Percentiles rank a stretch among this genome's conserved stretches.
These are phyloP conservation scores for Fusarium globosum DNA, from an alignment of 2,329 filamentous ascomycete species.

Conservation along the genomic window DNA sequence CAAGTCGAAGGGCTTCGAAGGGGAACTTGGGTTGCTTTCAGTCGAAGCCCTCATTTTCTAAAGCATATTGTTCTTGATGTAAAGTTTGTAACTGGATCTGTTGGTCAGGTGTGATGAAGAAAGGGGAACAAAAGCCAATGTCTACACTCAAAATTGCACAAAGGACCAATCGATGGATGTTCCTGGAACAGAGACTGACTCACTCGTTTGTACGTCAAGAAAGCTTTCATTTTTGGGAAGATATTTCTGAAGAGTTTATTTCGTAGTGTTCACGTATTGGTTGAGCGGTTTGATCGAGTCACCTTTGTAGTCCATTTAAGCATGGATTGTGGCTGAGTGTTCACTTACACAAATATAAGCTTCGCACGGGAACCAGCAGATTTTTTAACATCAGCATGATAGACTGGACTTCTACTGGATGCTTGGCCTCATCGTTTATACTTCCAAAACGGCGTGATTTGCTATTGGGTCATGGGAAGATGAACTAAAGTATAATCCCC, in stretches of 20 bases:
- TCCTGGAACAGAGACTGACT: background rate
- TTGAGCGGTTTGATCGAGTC: background rate
- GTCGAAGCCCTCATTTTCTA: background rate
- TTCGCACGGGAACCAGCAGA: background rate
- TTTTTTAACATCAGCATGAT: rapidly evolving
- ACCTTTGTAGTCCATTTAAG: background rate
- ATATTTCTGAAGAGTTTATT: rapidly evolving
- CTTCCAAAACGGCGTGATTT: no score
- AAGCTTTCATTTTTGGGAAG: background rate
- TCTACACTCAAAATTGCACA: background rate
- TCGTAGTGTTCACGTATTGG: background rate
- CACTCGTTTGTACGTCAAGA: no score
- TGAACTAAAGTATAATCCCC: background rate
- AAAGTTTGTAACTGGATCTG: background rate
- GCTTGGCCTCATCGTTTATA: background rate
- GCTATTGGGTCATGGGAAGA: background rate
- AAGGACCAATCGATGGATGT: background rate
- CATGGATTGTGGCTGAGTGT: background rate
- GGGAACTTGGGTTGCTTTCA: background rate
- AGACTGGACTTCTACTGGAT: background rate
- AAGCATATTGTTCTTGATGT: background rate
- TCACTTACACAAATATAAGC: background rate
- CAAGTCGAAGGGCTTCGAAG: background rate
- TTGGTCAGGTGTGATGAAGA: background rate
- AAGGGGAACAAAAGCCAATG: background rate